Conservation (phyloP, 140 eudicot species). For the Flaveria floridana region DNA sequence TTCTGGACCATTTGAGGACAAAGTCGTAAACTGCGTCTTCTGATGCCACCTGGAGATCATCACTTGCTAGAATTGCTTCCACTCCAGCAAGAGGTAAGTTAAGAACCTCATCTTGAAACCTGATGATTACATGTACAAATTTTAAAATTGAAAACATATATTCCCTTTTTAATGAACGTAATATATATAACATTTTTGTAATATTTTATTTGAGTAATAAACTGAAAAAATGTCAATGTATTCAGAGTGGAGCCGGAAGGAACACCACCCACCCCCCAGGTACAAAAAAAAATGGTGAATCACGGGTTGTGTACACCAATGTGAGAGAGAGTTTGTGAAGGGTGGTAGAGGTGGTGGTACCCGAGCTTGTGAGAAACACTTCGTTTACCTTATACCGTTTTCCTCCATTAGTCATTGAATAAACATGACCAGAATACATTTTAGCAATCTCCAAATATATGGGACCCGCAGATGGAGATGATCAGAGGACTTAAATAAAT, state of each 20-base stretch:
- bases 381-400: background rate
- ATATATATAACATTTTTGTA: background rate
- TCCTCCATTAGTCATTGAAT: background rate
- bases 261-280: too few species aligned
- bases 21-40: constrained; percentile 88
- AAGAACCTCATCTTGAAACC: constrained; percentile 81
- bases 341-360: too few species aligned
- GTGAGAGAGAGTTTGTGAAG: too few species aligned
- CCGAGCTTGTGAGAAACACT: too few species aligned
- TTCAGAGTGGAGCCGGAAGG: too few species aligned
- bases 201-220: background rate
- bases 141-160: background rate
- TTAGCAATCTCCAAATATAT: background rate
- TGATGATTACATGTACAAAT: constrained; percentile 16
- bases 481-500: background rate
- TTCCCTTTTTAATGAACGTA: background rate
- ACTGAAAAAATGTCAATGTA: too few species aligned
- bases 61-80: constrained; percentile 76
- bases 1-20: constrained; percentile 69
- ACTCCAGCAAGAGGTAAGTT: constrained; percentile 75
- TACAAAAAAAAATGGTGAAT: too few species aligned
- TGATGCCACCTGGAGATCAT: constrained; percentile 87
- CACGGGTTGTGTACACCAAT: too few species aligned
- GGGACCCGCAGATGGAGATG: background rate
- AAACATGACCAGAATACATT: background rate